A percentile compares a stretch with the other conserved stretches of the same genome.
Conservation (phyloP, 345 rosid species). For the Gossypium bickii region DNA sequence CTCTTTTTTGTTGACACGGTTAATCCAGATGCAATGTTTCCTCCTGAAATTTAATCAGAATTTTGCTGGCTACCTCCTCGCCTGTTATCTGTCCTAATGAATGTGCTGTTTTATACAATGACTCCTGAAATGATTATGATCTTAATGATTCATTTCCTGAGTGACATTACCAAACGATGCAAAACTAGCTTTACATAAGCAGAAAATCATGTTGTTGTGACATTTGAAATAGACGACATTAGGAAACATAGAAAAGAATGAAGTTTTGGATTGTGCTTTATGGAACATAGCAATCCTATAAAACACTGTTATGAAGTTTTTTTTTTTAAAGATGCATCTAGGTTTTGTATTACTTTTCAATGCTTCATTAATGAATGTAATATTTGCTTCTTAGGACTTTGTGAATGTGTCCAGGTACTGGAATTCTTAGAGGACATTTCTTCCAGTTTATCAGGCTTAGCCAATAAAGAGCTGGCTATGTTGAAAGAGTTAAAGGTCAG, state of each 20-base stretch:
- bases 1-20: background rate
- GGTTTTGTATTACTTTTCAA: background rate
- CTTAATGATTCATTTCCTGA: background rate
- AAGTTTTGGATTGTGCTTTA: background rate
- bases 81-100: background rate
- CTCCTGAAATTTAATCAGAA: background rate
- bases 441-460: slow-evolving; percentile 66
- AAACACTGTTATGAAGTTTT: background rate
- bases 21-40: background rate
- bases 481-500: slow-evolving; percentile 82
- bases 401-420: slow-evolving; percentile 51
- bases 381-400: background rate
- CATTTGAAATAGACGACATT: background rate
- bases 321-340: background rate
- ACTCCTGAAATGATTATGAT: background rate
- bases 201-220: background rate
- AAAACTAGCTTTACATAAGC: background rate
- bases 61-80: background rate
- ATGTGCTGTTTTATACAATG: background rate
- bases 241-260: background rate
- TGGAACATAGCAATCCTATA: background rate
- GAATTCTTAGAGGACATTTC: slow-evolving; percentile 90
- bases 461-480: slow-evolving; percentile 56
- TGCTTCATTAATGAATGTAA: background rate
- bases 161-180: background rate